Evolutionary conservation across 805 yeast genomes (phyloP), one percentile per base, ranked within the genome.

Genomic region (Ogataea chonburiensis): DNA sequence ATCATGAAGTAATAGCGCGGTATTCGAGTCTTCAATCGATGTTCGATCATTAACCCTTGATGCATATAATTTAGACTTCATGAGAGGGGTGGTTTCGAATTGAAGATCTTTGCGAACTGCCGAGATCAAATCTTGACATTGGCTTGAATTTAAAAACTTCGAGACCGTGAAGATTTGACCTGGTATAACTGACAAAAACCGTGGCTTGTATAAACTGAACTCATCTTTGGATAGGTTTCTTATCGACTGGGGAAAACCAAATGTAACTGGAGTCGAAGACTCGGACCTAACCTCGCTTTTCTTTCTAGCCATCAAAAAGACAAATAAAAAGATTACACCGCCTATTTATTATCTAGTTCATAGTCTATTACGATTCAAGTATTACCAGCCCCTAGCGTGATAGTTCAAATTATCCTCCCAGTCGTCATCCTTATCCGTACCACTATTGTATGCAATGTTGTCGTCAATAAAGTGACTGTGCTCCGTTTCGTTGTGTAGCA

Each of bases 31-130:
- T 3, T 56, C 55, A 5, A 70, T 41, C 5, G 66, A 52, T 3
- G 64, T 59, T 16, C 85, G 53, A 46, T 77, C 84, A 45, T 79
- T 79, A 27, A 66, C 67, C 24, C 85, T 57, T 0, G 75, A 74
- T 3, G 84, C 84, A 45, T 75, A 78, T 8, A 66, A 69, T 43
- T 64, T 73, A 21, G 72, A 66, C 40, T 72, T 73, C 7, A 66
- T 53, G 36, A 67, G 40, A 2, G 75, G 79, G 0, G 79, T 75
- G 0, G 77, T 73, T 39, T 63, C 73, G 12, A 75, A 21, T 4
- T 40, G 48, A 13, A 52, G 30, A 3, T 33, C 24, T 1, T 34
- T 37, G 23, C 51, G 54, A 26, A 68, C 61, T 11, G 19, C 22
- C 12, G 47, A 40, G 9, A 71, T 64, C 31, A 71, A 40, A 24